A percentile compares a stretch with the other conserved stretches of the same genome.
phyloP scores from a whole-genome alignment of 2,329 filamentous ascomycete genomes.

The Pyricularia grisea region DNA sequence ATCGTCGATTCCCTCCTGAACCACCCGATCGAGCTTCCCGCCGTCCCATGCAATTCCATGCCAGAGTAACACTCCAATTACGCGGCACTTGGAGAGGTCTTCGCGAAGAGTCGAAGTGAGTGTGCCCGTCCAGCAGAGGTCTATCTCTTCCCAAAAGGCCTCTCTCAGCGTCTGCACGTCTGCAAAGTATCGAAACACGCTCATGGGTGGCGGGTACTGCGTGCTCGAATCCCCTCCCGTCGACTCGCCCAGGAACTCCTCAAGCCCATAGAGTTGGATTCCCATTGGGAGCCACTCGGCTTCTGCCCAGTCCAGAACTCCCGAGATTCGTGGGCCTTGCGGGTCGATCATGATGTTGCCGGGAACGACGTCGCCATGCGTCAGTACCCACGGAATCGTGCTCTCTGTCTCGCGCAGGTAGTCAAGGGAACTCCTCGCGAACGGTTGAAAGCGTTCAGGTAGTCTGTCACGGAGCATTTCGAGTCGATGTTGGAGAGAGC shows the following conservation, averaged over 20 bases:
- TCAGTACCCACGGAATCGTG: slow-evolving; percentile 38
- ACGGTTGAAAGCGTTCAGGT: slow-evolving; percentile 22
- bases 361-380: slow-evolving; percentile 50
- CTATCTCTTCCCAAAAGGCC: slow-evolving; percentile 39
- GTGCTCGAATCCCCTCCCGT: not conserved
- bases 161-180: slow-evolving; percentile 30
- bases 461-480: slow-evolving; percentile 24
- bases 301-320: slow-evolving; percentile 57
- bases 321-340: slow-evolving; percentile 23
- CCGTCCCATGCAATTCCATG: slow-evolving; percentile 55
- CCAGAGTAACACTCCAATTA: slow-evolving; percentile 51
- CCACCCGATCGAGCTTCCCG: slow-evolving; percentile 47
- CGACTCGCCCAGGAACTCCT: slow-evolving; percentile 43
- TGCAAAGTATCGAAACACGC: slow-evolving; percentile 33
- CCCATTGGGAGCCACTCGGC: slow-evolving; percentile 52
- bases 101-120: slow-evolving; percentile 22
- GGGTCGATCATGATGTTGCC: slow-evolving; percentile 43
- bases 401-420: slow-evolving; percentile 12
- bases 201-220: slow-evolving; percentile 9
- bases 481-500: slow-evolving; percentile 28
- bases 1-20: slow-evolving; percentile 38
- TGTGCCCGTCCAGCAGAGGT: slow-evolving; percentile 5
- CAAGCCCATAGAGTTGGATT: slow-evolving; percentile 48
- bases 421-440: slow-evolving; percentile 16
- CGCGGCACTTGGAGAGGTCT: slow-evolving; percentile 17